A percentile compares a stretch with the other conserved stretches of the same genome.
These are phyloP conservation scores for Diutina mesorugosa DNA, from an alignment of 1,139 yeast genomes.

Conservation along the genomic window DNA sequence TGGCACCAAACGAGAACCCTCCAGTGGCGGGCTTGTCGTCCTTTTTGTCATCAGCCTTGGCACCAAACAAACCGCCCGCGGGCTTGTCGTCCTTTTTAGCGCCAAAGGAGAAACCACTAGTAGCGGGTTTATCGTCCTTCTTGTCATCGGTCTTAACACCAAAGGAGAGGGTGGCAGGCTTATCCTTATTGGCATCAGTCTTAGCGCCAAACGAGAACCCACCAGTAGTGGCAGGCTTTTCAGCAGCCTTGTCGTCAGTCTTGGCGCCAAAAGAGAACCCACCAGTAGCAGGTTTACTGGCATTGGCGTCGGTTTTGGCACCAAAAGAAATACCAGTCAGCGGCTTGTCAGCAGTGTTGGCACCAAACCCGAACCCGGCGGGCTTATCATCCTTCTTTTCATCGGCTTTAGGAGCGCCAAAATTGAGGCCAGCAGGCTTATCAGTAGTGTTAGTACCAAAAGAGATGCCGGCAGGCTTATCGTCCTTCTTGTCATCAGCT, in stretches of 20 bases:
- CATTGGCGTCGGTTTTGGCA: slow-evolving; percentile 3
- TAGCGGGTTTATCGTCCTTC: slow-evolving; percentile 4
- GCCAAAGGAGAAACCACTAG: slow-evolving; percentile 2
- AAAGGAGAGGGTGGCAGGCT: slow-evolving; percentile 1
- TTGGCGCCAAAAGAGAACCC: slow-evolving; percentile 2
- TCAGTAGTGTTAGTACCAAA: slow-evolving; percentile 13
- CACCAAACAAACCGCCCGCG: too few relatives aligned
- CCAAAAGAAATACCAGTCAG: slow-evolving; percentile 2
- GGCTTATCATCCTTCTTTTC: slow-evolving; percentile 5
- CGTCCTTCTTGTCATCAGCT: slow-evolving; percentile 10
- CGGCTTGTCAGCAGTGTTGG: background rate
- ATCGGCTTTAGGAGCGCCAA: background rate
- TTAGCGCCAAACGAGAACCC: slow-evolving; percentile 5
- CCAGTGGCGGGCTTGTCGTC: background rate
- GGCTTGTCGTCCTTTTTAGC: background rate
- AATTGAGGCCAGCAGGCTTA: slow-evolving; percentile 3
- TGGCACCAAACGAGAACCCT: background rate
- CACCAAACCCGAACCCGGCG: slow-evolving; percentile 5
- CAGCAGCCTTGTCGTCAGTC: background rate
- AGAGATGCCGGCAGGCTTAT: slow-evolving; percentile 9
- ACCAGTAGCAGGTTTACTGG: slow-evolving; percentile 2
- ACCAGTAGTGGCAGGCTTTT: background rate
- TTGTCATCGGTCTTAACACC: slow-evolving; percentile 2
- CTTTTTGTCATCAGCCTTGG: background rate
- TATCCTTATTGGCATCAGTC: background rate